Percentiles rank a stretch among this genome's conserved stretches.
Conservation (phyloP, 2,329 filamentous ascomycete genomes). For the Keithomyces neogunnii region DNA sequence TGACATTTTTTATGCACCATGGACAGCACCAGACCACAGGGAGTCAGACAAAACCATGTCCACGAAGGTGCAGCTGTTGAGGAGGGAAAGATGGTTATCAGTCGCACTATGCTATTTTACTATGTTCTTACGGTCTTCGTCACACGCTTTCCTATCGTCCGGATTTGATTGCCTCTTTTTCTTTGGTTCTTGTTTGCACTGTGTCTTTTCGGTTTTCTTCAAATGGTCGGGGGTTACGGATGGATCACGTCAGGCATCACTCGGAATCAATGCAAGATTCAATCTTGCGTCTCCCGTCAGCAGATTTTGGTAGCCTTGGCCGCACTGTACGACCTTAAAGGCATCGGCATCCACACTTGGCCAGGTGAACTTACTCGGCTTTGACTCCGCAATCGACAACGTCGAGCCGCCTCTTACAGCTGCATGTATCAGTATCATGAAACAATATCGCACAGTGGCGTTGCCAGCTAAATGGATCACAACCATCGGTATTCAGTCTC, state of each 20-base stretch:
- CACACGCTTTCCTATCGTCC: background rate
- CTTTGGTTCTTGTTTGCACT: background rate
- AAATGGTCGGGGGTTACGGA: constrained; percentile 26
- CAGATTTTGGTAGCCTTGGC: constrained; percentile 28
- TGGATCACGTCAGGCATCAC: constrained; percentile 30
- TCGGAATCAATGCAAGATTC: constrained; percentile 28
- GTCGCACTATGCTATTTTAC: background rate
- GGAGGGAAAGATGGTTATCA: background rate
- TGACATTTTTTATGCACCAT: background rate
- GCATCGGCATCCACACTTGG: constrained; percentile 24
- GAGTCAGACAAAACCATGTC: background rate
- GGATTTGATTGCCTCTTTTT: background rate
- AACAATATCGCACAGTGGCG: constrained; percentile 16
- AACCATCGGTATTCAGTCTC: constrained; percentile 15
- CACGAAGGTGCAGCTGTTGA: background rate
- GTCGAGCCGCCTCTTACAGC: constrained; percentile 19
- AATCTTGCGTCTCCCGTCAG: constrained; percentile 30
- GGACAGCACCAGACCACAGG: too few relatives aligned
- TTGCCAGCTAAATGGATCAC: constrained; percentile 17
- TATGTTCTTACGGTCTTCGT: background rate
- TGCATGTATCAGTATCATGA: constrained; percentile 19
- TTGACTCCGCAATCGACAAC: constrained; percentile 24
- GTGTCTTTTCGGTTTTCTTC: constrained; percentile 17
- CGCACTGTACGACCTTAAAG: constrained; percentile 24
- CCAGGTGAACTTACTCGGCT: constrained; percentile 24